A percentile compares a stretch with the other conserved stretches of the same genome.
Evolutionary conservation across 83 land plant genomes (phyloP).

Genomic region (Picea engelmannii): DNA sequence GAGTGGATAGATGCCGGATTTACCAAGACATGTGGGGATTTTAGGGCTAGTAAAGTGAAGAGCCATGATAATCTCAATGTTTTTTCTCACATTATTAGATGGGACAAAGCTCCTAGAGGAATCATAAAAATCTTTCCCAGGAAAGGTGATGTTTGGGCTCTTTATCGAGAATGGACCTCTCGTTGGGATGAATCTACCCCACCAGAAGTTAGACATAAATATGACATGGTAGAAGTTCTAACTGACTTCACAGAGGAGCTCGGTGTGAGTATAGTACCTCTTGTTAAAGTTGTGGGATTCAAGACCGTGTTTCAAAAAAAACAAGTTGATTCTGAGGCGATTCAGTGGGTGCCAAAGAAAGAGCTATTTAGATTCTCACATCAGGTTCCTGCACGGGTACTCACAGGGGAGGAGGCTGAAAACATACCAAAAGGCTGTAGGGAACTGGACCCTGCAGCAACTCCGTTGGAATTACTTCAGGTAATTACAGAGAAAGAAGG

Average conservation of each 20-base stretch:
- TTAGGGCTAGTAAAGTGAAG: slow-evolving; percentile 50
- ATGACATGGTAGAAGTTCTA: slow-evolving; percentile 79
- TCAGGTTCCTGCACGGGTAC: slow-evolving; percentile 65
- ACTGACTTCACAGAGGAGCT: slow-evolving; percentile 50
- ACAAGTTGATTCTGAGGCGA: slow-evolving; percentile 31
- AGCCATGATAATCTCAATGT: slow-evolving; percentile 54
- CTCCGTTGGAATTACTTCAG: slow-evolving; percentile 67
- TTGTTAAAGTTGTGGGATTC: slow-evolving; percentile 70
- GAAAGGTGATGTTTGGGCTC: slow-evolving; percentile 81
- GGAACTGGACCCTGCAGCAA: slow-evolving; percentile 87
- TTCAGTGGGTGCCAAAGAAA: slow-evolving; percentile 50
- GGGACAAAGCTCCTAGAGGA: slow-evolving; percentile 58
- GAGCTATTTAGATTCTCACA: slow-evolving; percentile 80
- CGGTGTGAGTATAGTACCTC: slow-evolving; percentile 50
- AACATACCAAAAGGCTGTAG: slow-evolving; percentile 62
- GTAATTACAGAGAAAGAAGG: slow-evolving; percentile 26
- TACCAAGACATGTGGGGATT: slow-evolving; percentile 73
- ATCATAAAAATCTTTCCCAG: slow-evolving; percentile 56
- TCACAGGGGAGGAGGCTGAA: slow-evolving; percentile 62
- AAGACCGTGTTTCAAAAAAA: slow-evolving; percentile 55
- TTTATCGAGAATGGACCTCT: slow-evolving; percentile 70
- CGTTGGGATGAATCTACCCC: slow-evolving; percentile 54
- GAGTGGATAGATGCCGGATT: slow-evolving; percentile 66
- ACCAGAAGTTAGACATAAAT: slow-evolving; percentile 51
- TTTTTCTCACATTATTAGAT: slow-evolving; percentile 66